Evolutionary conservation across 352 stramenopile species (phyloP).

Genomic region (Phytophthora citrophthora): DNA sequence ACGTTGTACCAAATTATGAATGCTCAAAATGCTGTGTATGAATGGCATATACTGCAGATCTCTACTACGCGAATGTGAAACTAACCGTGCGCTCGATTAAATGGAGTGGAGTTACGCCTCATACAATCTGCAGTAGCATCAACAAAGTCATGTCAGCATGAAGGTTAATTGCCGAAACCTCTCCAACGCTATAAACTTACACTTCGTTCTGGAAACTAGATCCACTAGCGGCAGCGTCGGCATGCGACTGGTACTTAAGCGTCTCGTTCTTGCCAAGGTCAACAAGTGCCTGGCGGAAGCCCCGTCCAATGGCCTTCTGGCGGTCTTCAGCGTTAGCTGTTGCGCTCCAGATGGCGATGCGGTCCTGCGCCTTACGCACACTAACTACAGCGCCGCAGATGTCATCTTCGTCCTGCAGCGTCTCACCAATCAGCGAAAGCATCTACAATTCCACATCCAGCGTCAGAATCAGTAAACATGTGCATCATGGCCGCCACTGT

Average conservation of each 20-base stretch:
- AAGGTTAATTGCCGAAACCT: background rate
- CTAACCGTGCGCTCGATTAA: constrained; percentile 57
- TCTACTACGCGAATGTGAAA: constrained; percentile 58
- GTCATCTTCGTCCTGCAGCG: constrained; percentile 94
- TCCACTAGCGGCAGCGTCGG: constrained; percentile 83
- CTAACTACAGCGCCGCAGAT: constrained; percentile 96
- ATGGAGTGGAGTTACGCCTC: constrained; percentile 79
- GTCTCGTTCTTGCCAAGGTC: constrained; percentile 90
- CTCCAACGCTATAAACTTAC: constrained; percentile 47
- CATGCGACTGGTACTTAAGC: constrained; percentile 91
- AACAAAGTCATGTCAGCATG: constrained; percentile 16
- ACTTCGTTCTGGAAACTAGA: constrained; percentile 94
- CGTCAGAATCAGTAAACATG: constrained; percentile 6
- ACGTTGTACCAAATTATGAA: constrained; percentile 2
- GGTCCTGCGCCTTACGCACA: constrained; percentile 95
- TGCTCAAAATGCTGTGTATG: constrained; percentile 41
- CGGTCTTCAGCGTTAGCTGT: constrained; percentile 77
- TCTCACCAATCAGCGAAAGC: constrained; percentile 96
- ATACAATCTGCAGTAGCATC: constrained; percentile 69
- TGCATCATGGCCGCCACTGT: background rate
- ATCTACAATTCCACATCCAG: constrained; percentile 54
- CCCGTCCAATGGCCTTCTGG: constrained; percentile 80
- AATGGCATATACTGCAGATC: constrained; percentile 43
- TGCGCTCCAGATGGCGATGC: constrained; percentile 95
- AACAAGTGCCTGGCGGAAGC: constrained; percentile 80